Conservation (phyloP, 176 grass and related monocot genomes). For the Bonia amplexicaulis region DNA sequence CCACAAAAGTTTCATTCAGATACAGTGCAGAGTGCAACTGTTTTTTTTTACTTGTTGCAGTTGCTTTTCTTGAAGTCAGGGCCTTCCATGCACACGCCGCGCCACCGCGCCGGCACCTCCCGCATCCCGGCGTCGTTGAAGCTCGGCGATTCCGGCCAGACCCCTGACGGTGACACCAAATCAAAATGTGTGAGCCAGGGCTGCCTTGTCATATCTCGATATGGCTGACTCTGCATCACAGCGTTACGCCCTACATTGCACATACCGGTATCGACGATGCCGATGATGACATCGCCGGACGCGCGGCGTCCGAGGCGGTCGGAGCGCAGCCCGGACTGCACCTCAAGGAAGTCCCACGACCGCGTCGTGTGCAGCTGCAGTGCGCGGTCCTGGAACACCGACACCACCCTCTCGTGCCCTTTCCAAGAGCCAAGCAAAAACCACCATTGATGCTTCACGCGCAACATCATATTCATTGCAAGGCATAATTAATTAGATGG, state of each 20-base stretch:
- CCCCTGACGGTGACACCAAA: slow-evolving; percentile 32
- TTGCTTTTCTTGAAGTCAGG: slow-evolving; percentile 84
- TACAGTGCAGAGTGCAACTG: not conserved
- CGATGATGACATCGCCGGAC: slow-evolving; percentile 74
- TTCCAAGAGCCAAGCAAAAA: not conserved
- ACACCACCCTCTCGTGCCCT: slow-evolving; percentile 71
- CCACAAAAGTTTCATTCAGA: not conserved
- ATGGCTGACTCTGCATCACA: not conserved
- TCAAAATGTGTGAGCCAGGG: not conserved
- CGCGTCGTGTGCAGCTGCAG: slow-evolving; percentile 95
- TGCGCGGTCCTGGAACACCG: slow-evolving; percentile 68
- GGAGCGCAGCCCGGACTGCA: slow-evolving; percentile 62
- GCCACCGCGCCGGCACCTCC: slow-evolving; percentile 70
- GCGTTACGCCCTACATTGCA: not conserved
- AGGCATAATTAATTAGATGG: not conserved
- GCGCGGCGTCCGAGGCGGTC: slow-evolving; percentile 57
- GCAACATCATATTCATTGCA: not conserved
- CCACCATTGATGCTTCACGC: not conserved
- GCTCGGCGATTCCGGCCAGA: slow-evolving; percentile 91
- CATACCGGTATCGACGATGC: slow-evolving; percentile 75
- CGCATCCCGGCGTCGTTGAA: slow-evolving; percentile 75
- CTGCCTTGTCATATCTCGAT: not conserved
- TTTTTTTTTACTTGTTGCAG: slow-evolving; percentile 71
- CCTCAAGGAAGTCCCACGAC: slow-evolving; percentile 87
- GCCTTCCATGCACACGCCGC: slow-evolving; percentile 89